A percentile compares a stretch with the other conserved stretches of the same genome.
phyloP scores from a whole-genome alignment of 352 stramenopile genomes.

The Globisporangium acanthophoron region DNA sequence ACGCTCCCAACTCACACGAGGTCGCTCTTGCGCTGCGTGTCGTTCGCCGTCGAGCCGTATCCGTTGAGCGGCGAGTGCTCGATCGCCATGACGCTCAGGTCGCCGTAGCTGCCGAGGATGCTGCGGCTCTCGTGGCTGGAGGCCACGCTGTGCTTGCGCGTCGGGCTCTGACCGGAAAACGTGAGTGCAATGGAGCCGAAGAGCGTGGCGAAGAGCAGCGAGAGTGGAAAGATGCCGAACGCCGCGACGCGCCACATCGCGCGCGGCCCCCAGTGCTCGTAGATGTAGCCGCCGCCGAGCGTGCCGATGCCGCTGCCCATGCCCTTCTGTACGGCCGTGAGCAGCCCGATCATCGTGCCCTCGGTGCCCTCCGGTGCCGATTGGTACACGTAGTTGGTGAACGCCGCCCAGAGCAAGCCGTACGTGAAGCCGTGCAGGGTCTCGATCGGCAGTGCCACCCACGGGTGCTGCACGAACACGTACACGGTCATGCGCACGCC shows the following conservation, averaged over 20 bases:
- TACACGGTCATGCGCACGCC: constrained; percentile 57
- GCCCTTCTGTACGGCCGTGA: constrained; percentile 63
- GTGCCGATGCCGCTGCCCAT: constrained; percentile 55
- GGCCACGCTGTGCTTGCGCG: constrained; percentile 10
- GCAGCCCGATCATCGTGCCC: constrained; percentile 66
- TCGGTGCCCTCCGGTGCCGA: constrained; percentile 53
- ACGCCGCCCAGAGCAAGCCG: constrained; percentile 62
- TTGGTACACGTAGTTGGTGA: constrained; percentile 76
- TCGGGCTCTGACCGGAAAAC: constrained; percentile 16
- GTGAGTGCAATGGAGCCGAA: constrained; percentile 40
- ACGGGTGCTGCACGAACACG: constrained; percentile 57
- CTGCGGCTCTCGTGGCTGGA: constrained; percentile 3
- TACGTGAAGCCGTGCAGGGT: constrained; percentile 66
- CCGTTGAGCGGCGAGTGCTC: not conserved
- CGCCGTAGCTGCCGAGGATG: constrained; percentile 6
- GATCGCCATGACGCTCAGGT: constrained; percentile 4
- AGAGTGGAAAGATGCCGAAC: constrained; percentile 41
- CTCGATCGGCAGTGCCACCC: constrained; percentile 58
- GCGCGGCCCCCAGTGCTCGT: constrained; percentile 48
- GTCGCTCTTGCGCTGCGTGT: not conserved
- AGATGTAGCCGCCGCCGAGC: constrained; percentile 65
- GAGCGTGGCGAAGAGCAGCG: constrained; percentile 33
- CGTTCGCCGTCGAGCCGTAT: not conserved
- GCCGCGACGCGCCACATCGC: constrained; percentile 57
- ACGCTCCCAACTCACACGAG: not conserved